Percentiles rank a stretch among this genome's conserved stretches.
phyloP scores from a whole-genome alignment of 2,329 filamentous ascomycete species.

The Stachybotrys chartarum region DNA sequence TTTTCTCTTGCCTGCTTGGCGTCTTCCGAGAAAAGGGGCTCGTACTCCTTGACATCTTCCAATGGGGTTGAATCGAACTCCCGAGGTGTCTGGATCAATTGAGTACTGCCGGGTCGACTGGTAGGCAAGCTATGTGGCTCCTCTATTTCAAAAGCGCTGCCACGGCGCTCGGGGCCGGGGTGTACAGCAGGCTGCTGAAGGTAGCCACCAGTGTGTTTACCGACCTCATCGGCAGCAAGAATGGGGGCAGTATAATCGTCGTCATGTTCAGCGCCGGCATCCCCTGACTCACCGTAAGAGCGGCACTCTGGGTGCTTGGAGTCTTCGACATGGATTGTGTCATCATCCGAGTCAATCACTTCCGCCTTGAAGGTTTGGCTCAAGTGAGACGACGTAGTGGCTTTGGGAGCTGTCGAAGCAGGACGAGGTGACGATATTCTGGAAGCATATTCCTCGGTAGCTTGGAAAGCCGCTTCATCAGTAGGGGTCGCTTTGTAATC shows the following conservation, averaged over 20 bases:
- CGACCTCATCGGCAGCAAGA: conserved; percentile 79
- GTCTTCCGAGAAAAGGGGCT: conserved; percentile 86
- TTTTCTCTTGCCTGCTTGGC: conserved; percentile 42
- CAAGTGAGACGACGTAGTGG: conserved; percentile 14
- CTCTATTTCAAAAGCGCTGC: conserved; percentile 49
- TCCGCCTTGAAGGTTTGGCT: conserved; percentile 19
- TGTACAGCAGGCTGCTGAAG: conserved; percentile 74
- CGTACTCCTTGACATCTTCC: conserved; percentile 88
- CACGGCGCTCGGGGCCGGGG: conserved; percentile 59
- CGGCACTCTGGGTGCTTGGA: conserved; percentile 29
- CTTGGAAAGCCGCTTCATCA: conserved; percentile 85
- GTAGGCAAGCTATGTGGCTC: conserved; percentile 52
- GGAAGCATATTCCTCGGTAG: conserved; percentile 75
- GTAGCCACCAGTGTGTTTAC: conserved; percentile 62
- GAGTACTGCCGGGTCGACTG: conserved; percentile 42
- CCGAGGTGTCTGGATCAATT: conserved; percentile 43
- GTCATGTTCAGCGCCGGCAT: conserved; percentile 49
- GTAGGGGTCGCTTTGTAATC: conserved; percentile 69
- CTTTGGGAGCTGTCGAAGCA: conserved; percentile 31
- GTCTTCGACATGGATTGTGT: conserved; percentile 71
- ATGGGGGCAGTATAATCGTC: conserved; percentile 69
- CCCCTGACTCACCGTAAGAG: conserved; percentile 29
- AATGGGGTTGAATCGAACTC: conserved; percentile 62
- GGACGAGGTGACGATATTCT: conserved; percentile 65
- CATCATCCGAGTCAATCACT: conserved; percentile 36